These are phyloP conservation scores for Annulohypoxylon nitens DNA, from an alignment of 495 filamentous ascomycete genomes.

Conservation along the genomic window DNA sequence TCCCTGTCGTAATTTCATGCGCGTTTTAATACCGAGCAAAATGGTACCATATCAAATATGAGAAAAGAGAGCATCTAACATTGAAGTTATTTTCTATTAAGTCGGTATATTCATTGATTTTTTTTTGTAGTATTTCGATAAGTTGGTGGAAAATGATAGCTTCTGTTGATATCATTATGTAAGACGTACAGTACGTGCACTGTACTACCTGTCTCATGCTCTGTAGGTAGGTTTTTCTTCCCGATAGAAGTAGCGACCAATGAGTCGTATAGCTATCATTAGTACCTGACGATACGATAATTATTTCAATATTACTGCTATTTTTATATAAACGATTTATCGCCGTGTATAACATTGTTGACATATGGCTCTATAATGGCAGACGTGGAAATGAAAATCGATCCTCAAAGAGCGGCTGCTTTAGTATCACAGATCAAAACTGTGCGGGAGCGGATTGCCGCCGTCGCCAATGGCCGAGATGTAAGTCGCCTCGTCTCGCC, in stretches of 20 bases:
- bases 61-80: background rate
- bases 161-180: background rate
- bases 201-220: conserved; percentile 25
- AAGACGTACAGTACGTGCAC: conserved; percentile 37
- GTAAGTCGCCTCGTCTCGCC: conserved; percentile 49
- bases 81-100: no score
- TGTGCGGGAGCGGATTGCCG: conserved; percentile 60
- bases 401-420: conserved; percentile 62
- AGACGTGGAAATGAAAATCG: conserved; percentile 64
- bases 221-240: conserved; percentile 9
- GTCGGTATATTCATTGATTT: no score
- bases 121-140: no score
- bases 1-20: conserved; percentile 5
- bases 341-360: background rate
- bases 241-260: conserved; percentile 7
- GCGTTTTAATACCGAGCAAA: conserved; percentile 15
- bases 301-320: background rate
- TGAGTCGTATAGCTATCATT: conserved; percentile 19
- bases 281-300: background rate
- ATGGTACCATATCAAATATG: conserved; percentile 5
- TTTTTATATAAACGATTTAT: background rate
- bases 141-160: background rate
- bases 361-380: conserved; percentile 50
- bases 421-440: conserved; percentile 62
- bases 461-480: conserved; percentile 60